Conservation (phyloP, 257 asterid species). For the Solanum gracilifrons region DNA sequence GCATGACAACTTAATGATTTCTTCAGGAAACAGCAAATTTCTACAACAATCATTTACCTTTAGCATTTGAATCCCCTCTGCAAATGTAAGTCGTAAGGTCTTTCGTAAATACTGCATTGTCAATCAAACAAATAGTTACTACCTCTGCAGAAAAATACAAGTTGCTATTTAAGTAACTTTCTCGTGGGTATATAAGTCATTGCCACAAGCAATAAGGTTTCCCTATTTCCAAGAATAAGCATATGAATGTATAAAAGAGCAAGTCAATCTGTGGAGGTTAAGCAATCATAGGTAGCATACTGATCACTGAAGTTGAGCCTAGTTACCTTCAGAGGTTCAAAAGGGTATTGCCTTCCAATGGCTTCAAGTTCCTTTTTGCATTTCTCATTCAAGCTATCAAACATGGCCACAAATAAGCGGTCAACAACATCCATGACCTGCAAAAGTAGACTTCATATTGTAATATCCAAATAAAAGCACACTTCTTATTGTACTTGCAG, state of each 20-base stretch:
- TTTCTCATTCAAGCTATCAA: conserved; percentile 54
- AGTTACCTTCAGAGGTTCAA: conserved; percentile 70
- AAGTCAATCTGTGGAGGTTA: neutral
- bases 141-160: neutral
- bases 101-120: conserved; percentile 59
- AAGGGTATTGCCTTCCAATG: conserved; percentile 69
- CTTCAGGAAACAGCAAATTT: neutral
- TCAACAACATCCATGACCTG: conserved; percentile 96
- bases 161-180: neutral
- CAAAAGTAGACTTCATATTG: conserved; percentile 1
- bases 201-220: neutral
- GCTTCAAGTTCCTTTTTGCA: conserved; percentile 74
- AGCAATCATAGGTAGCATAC: neutral
- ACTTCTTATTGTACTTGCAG: neutral
- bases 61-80: conserved; percentile 85
- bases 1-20: neutral
- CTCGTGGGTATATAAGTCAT: neutral
- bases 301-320: neutral
- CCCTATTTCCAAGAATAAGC: neutral
- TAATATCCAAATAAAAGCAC: neutral
- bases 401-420: conserved; percentile 65
- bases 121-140: neutral
- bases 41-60: conserved; percentile 26
- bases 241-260: neutral
- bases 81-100: conserved; percentile 79